Percentiles rank a stretch among this genome's conserved stretches.
phyloP scores from a whole-genome alignment of 352 stramenopile genomes.

The Bremia lactucae region DNA sequence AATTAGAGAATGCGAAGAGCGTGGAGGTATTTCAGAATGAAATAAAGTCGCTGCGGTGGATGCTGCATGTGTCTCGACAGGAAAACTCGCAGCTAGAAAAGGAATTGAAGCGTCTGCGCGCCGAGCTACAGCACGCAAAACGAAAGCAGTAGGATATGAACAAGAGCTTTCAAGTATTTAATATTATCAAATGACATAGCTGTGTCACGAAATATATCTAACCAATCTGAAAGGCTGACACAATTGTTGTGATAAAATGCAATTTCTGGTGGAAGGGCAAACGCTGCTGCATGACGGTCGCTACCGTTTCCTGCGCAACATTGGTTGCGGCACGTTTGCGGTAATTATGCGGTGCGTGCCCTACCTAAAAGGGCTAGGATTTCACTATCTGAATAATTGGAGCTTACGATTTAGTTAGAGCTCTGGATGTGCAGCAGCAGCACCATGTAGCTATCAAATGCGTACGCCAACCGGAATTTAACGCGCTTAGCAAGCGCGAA shows the following conservation, averaged over 20 bases:
- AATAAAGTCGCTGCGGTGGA: constrained; percentile 45
- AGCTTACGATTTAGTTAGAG: constrained; percentile 14
- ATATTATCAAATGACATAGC: too few species aligned
- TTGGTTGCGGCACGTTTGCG: constrained; percentile 60
- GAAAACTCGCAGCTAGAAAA: constrained; percentile 51
- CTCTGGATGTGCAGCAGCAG: constrained; percentile 32
- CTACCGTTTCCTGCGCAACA: constrained; percentile 63
- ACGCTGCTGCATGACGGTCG: constrained; percentile 47
- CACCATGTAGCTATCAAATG: constrained; percentile 64
- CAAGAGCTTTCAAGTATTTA: constrained; percentile 17
- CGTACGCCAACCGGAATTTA: constrained; percentile 33
- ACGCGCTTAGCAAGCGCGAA: constrained; percentile 50
- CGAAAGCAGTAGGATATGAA: constrained; percentile 10
- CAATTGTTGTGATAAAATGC: too few species aligned
- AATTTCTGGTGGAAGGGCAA: constrained; percentile 54
- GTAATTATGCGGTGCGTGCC: constrained; percentile 46
- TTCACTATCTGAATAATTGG: background rate
- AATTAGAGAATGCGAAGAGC: constrained; percentile 35
- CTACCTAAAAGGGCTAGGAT: background rate
- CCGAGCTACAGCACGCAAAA: constrained; percentile 26
- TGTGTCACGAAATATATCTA: too few species aligned
- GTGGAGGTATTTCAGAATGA: constrained; percentile 58
- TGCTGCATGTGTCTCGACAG: constrained; percentile 63
- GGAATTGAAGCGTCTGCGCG: constrained; percentile 58
- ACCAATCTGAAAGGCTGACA: too few species aligned